A percentile compares a stretch with the other conserved stretches of the same genome.
Conservation (phyloP, 352 stramenopile genomes). For the Phytopythium litorale region DNA sequence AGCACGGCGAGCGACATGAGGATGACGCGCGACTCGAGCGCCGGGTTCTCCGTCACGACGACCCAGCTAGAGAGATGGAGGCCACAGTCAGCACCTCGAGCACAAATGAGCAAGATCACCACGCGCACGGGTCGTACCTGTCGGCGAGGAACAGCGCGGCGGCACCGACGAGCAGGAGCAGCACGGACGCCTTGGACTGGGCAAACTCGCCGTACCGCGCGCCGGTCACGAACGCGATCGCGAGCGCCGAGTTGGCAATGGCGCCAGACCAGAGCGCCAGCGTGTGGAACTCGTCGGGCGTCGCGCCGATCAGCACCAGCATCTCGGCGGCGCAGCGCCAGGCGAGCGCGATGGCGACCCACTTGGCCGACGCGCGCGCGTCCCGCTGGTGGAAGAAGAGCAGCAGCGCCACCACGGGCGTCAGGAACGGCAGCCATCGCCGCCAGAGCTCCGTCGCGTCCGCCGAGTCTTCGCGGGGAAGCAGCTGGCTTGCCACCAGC, state of each 20-base stretch:
- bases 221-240: slow-evolving; percentile 42
- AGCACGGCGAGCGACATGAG: slow-evolving; percentile 73
- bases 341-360: slow-evolving; percentile 74
- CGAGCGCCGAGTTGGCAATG: slow-evolving; percentile 55
- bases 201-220: slow-evolving; percentile 47
- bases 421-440: slow-evolving; percentile 63
- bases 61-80: slow-evolving; percentile 29
- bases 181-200: slow-evolving; percentile 53
- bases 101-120: neutral
- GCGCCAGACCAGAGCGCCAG: slow-evolving; percentile 30
- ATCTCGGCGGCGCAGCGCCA: slow-evolving; percentile 73
- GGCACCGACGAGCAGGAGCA: slow-evolving; percentile 30
- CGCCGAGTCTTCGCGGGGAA: slow-evolving; percentile 28
- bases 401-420: slow-evolving; percentile 55
- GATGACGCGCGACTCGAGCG: slow-evolving; percentile 56
- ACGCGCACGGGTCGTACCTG: slow-evolving; percentile 26
- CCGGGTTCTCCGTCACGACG: slow-evolving; percentile 47
- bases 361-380: slow-evolving; percentile 65
- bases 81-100: neutral
- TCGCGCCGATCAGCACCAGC: slow-evolving; percentile 51
- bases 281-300: slow-evolving; percentile 37
- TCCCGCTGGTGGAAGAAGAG: slow-evolving; percentile 78
- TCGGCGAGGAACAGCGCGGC: slow-evolving; percentile 63
- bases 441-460: slow-evolving; percentile 34
- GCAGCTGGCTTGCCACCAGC: slow-evolving; percentile 53